Evolutionary conservation across 257 asterid species (phyloP).

Genomic region (Orobanche coerulescens): DNA sequence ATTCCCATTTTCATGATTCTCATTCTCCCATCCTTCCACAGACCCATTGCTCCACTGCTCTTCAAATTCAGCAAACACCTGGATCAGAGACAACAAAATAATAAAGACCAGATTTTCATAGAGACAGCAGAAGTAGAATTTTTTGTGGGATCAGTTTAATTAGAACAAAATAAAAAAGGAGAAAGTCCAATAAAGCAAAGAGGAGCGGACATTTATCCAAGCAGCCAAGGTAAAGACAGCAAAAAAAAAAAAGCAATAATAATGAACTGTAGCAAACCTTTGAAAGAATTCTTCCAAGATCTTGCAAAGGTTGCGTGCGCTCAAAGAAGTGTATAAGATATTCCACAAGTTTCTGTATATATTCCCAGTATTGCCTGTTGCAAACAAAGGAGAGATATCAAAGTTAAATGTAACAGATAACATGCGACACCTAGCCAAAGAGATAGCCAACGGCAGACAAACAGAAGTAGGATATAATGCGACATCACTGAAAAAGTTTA

Average conservation of each 20-base stretch:
- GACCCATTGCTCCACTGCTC: conserved; percentile 69
- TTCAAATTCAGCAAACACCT: conserved; percentile 75
- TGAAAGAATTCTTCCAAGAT: conserved; percentile 75
- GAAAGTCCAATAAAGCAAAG: background rate
- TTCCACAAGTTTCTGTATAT: conserved; percentile 81
- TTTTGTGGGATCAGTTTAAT: background rate
- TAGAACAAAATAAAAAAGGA: conserved; percentile 12
- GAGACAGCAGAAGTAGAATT: background rate
- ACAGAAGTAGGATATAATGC: conserved; percentile 2
- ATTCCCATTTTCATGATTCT: conserved; percentile 53
- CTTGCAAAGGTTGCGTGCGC: conserved; percentile 86
- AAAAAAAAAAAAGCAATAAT: background rate
- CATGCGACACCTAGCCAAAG: background rate
- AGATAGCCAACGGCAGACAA: background rate
- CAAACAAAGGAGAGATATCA: conserved; percentile 24
- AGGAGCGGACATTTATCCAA: background rate
- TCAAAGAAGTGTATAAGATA: conserved; percentile 71
- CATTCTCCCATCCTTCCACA: conserved; percentile 73
- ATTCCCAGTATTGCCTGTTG: conserved; percentile 74
- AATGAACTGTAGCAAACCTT: conserved; percentile 45
- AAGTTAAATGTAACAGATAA: background rate
- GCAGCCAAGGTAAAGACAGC: conserved; percentile 5
- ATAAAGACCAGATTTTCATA: background rate
- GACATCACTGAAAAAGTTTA: background rate
- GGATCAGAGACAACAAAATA: conserved; percentile 25